Evolutionary conservation across 73 alveolate genomes (phyloP).

Genomic region (Uronychia binucleata): DNA sequence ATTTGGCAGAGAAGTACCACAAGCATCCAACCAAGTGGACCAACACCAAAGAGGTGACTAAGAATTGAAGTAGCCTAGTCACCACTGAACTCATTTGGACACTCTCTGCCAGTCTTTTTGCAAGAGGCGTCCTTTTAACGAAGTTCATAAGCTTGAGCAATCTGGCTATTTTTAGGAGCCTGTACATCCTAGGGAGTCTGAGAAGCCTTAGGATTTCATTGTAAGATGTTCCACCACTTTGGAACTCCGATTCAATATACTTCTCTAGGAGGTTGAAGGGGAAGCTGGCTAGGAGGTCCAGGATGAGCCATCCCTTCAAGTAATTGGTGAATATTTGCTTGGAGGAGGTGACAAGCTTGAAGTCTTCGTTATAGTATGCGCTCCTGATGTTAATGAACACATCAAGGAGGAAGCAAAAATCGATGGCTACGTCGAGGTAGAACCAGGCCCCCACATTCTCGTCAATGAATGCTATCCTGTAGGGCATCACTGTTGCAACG

Average conservation of each 20-base stretch:
- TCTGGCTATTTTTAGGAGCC: conserved; percentile 53
- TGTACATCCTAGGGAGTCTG: conserved; percentile 61
- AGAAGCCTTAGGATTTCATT: conserved; percentile 34
- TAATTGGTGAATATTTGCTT: conserved; percentile 32
- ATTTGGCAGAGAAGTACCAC: conserved; percentile 78
- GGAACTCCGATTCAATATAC: too few relatives aligned
- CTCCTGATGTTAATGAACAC: conserved; percentile 61
- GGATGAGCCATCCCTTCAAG: conserved; percentile 55
- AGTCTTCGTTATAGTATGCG: conserved; percentile 76
- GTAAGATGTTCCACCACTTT: background rate
- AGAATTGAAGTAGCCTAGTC: conserved; percentile 68
- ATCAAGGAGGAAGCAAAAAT: conserved; percentile 65
- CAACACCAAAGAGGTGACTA: conserved; percentile 64
- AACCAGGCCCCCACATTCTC: conserved; percentile 14
- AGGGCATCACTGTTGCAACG: conserved; percentile 77
- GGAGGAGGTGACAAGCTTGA: conserved; percentile 30
- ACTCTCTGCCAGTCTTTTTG: conserved; percentile 26
- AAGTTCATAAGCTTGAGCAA: conserved; percentile 19
- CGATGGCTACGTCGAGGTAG: conserved; percentile 55
- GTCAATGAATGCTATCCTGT: conserved; percentile 51
- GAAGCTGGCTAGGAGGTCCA: conserved; percentile 53
- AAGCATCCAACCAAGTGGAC: conserved; percentile 87
- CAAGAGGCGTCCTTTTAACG: conserved; percentile 11
- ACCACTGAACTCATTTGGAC: conserved; percentile 71
- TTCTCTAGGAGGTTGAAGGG: conserved; percentile 39